Percentiles rank a stretch among this genome's conserved stretches.
Conservation (phyloP, 768 basidiomycete species). For the Pleurotus sapidus region DNA sequence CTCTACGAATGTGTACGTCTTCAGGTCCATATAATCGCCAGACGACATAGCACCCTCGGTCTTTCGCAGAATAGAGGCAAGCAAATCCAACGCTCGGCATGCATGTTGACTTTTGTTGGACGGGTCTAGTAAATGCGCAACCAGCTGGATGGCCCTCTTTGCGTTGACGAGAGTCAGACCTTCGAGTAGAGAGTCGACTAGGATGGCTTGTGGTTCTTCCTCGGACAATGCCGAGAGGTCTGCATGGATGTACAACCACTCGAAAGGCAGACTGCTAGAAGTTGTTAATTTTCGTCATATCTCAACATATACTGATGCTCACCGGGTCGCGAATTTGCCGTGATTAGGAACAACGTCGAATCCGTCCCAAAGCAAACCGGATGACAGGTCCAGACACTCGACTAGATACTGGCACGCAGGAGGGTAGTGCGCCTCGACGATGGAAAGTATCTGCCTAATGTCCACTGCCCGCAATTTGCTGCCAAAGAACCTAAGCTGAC, state of each 20-base stretch:
- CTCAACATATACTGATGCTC: constrained; percentile 12
- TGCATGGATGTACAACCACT: constrained; percentile 40
- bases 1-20: constrained; percentile 35
- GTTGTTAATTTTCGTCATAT: constrained; percentile 2
- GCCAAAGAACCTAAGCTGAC: constrained; percentile 54
- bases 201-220: constrained; percentile 24
- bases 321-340: constrained; percentile 23
- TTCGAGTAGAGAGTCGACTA: constrained; percentile 31
- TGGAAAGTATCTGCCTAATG: constrained; percentile 34
- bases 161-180: constrained; percentile 21
- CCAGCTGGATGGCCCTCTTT: constrained; percentile 33
- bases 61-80: constrained; percentile 32
- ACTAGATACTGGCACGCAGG: constrained; percentile 40
- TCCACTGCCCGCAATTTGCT: constrained; percentile 30
- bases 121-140: constrained; percentile 30
- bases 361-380: constrained; percentile 40
- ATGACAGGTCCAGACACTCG: constrained; percentile 39
- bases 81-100: constrained; percentile 31
- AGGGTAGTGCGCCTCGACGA: constrained; percentile 38
- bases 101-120: constrained; percentile 8
- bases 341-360: constrained; percentile 22
- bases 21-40: constrained; percentile 32
- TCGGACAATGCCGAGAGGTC: constrained; percentile 21
- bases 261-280: constrained; percentile 32
- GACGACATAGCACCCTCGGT: constrained; percentile 23